Conservation (phyloP, 2,329 filamentous ascomycete genomes). For the Lachnellula subtilissima region DNA sequence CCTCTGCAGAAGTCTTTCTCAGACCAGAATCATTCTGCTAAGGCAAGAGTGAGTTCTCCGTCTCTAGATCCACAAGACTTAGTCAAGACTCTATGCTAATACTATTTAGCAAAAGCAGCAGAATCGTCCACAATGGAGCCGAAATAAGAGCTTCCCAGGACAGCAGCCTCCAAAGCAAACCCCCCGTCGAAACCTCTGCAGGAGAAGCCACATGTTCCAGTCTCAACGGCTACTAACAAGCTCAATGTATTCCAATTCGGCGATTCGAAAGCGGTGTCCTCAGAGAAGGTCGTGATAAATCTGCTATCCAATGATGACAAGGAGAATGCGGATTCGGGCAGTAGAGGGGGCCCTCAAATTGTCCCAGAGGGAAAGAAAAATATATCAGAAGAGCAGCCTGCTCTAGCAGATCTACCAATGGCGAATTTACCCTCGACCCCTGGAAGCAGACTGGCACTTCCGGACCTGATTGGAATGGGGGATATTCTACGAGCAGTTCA, state of each 20-base stretch:
- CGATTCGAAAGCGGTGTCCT: slow-evolving; percentile 20
- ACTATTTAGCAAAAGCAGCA: slow-evolving; percentile 15
- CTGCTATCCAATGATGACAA: slow-evolving; percentile 24
- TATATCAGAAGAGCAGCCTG: slow-evolving; percentile 8
- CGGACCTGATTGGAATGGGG: slow-evolving; percentile 47
- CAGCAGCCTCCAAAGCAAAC: slow-evolving; percentile 13
- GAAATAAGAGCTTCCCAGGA: slow-evolving; percentile 30
- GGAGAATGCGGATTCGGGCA: slow-evolving; percentile 19
- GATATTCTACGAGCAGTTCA: slow-evolving; percentile 40
- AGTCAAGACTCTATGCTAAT: slow-evolving; percentile 1
- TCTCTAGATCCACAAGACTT: neutral
- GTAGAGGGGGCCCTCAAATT: neutral
- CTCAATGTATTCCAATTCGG: slow-evolving; percentile 54
- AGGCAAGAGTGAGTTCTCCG: slow-evolving; percentile 20
- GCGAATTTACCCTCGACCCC: slow-evolving; percentile 41
- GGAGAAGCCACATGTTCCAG: slow-evolving; percentile 26
- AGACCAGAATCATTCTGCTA: slow-evolving; percentile 31
- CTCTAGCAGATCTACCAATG: slow-evolving; percentile 20
- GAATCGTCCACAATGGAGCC: slow-evolving; percentile 24
- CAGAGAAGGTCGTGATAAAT: slow-evolving; percentile 16
- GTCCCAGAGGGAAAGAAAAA: neutral
- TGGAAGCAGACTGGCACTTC: slow-evolving; percentile 50
- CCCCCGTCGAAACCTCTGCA: slow-evolving; percentile 21
- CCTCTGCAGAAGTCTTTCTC: slow-evolving; percentile 35
- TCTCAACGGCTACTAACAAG: slow-evolving; percentile 55